Base-by-base conservation (phyloP, 208 protist species). In the Trypanosoma cruzi region DNA sequence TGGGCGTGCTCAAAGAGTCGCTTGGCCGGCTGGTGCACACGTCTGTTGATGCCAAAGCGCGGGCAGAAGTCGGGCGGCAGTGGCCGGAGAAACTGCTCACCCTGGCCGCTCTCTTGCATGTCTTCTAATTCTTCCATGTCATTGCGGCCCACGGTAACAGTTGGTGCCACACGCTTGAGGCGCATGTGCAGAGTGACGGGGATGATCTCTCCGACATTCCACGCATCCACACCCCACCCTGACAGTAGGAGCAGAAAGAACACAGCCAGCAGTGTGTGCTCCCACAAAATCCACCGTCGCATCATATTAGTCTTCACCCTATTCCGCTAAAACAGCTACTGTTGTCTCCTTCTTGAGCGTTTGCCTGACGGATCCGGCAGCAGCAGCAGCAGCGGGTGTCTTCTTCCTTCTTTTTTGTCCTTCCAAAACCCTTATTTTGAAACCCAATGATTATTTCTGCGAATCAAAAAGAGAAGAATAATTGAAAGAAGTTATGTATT, bases 151-250 rank as follows among this genome's bases (percentile, higher is more conserved):
- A 72, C 40, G 14, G 7, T 49, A 11, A n/a, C 48, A 3, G 16
- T 57, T 52, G 32, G 6, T 26, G 40, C 46, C 37, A 78, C 73
- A 13, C 82, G 74, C 54, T 80, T 60, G 22, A 81, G 24, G 8
- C 88, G 81, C 26, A 89, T 54, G 68, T 94, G 86, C 24, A 92
- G n/a, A 22, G 72, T 89, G 32, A 94, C 37, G 2, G 88, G 85
- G 28, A 94, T 59, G 6, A 70, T 37, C 46, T 91, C 85, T 10
- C 88, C 88, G 14, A 67, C 46, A 58, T 61, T 62, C 64, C 72
- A 75, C 42, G 64, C 63, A 28, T 56, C 64, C n/a, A 75, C 37
- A 22, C 32, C 57, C 20, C 28, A 60, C 8, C 26, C 14, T 14
- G 64, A 31, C 7, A 63, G 26, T 0, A 72, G 6, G 37, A 58